Evolutionary conservation across 805 yeast genomes (phyloP).

Genomic region (Metschnikowia proteae): DNA sequence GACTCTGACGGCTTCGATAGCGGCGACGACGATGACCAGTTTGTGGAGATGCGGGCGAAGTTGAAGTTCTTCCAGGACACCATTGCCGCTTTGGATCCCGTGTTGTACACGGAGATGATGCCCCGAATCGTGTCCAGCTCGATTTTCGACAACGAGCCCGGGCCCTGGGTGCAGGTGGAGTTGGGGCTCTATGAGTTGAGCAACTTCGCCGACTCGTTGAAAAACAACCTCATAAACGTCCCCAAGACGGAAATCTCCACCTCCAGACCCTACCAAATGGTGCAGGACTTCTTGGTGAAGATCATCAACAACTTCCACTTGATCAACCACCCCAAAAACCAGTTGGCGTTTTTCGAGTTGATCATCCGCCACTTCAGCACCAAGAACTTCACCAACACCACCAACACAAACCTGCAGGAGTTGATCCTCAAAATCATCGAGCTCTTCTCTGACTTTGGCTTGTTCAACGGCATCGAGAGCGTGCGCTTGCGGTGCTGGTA

Average conservation of each 20-base stretch:
- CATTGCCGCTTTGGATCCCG: conserved; percentile 55
- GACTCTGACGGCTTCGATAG: conserved; percentile 54
- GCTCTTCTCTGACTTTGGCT: conserved; percentile 76
- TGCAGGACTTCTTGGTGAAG: conserved; percentile 58
- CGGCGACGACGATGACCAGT: conserved; percentile 52
- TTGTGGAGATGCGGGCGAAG: conserved; percentile 70
- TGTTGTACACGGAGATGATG: conserved; percentile 56
- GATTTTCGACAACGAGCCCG: conserved; percentile 12
- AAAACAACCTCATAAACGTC: conserved; percentile 69
- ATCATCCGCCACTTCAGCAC: conserved; percentile 71
- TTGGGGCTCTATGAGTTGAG: conserved; percentile 81
- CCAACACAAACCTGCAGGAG: conserved; percentile 43
- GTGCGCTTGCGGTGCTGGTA: conserved; percentile 90
- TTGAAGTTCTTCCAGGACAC: conserved; percentile 82
- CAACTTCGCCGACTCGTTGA: conserved; percentile 73
- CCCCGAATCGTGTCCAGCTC: conserved; percentile 51
- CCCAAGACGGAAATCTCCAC: conserved; percentile 62
- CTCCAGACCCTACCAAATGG: conserved; percentile 60
- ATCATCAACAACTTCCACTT: conserved; percentile 38
- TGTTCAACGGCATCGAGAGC: conserved; percentile 67
- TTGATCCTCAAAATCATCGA: conserved; percentile 59
- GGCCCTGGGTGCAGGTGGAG: conserved; percentile 55
- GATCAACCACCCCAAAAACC: conserved; percentile 77
- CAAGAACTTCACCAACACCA: conserved; percentile 36
- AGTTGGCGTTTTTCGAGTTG: conserved; percentile 77